Base-by-base conservation (phyloP, 2,329 filamentous ascomycete genomes). In the Xylaria sp. region DNA sequence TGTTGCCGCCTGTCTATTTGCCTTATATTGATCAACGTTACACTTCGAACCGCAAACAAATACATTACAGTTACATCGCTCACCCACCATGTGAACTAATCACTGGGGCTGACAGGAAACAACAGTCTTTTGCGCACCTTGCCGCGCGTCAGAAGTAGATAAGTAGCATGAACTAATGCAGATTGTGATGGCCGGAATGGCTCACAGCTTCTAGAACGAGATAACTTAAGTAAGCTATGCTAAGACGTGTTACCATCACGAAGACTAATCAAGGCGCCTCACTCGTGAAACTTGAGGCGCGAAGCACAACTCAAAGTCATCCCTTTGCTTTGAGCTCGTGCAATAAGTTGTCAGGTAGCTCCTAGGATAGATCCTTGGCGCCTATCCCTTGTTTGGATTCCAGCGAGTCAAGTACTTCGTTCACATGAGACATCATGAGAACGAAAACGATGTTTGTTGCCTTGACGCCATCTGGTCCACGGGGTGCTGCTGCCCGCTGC, bases 11-110 rank as follows among this genome's bases (percentile, higher is more conserved):
- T 43, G 20, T 41, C 43, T 43, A 13, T 7, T 28, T 25, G 56
- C 56, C 56, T 43, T n/a, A 31, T 12, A 25, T 31, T 43, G 39
- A 10, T 23, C 12, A 58, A 43, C 55, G 56, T 58, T 58, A 58
- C 56, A 58, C 39, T 15, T 10, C 18, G 8, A n/a, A 9, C 2
- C 39, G 1, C 2, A 25, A 43, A 49, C 3, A 10, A 48, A 48
- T 20, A 15, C 9, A 20, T 28, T 52, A 31, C 18, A 55, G 52
- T 55, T 55, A 55, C 52, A 55, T 55, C 52, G 52, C 8, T 8
- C 12, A 8, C 31, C 5, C 13, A 2, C 9, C 25, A 54, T 31
- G 49, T 18, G 49, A n/a, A 54, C 51, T 13, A 33, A 54, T 33
- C 51, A 54, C 51, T 18, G 15, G 51, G 28, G 15, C 6, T 25